Conservation (phyloP, 2,329 filamentous ascomycete species). For the Paraconiothyrium sp. region DNA sequence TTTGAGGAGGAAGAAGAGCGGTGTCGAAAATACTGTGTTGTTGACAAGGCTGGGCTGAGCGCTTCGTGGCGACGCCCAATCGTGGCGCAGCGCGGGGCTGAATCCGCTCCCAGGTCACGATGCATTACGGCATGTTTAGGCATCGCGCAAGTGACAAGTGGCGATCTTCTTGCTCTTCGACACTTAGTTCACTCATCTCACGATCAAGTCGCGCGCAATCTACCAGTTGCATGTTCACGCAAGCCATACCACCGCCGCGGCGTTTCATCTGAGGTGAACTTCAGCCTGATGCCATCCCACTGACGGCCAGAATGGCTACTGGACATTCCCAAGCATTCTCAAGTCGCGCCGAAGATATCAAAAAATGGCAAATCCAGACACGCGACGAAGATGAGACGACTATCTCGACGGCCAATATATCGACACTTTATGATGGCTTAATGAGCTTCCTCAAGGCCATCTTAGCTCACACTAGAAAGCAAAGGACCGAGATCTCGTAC, state of each 20-base stretch:
- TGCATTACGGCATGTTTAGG: background rate
- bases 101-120: background rate
- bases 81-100: constrained; percentile 17
- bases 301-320: background rate
- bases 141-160: background rate
- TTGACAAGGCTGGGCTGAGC: background rate
- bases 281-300: constrained; percentile 1
- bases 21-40: background rate
- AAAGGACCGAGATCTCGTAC: background rate
- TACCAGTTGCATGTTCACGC: background rate
- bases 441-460: constrained; percentile 11
- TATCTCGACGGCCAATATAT: constrained; percentile 8
- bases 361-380: constrained; percentile 7
- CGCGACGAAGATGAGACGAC: background rate
- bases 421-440: constrained; percentile 8
- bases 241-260: no score
- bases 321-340: background rate
- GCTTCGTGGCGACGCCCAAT: background rate
- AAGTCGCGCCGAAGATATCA: constrained; percentile 3
- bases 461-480: background rate
- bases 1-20: background rate
- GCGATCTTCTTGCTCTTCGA: background rate
- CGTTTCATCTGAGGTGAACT: background rate
- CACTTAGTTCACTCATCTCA: background rate
- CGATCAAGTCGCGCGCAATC: background rate